A percentile compares a stretch with the other conserved stretches of the same genome.
These are phyloP conservation scores for Lotus japonicus DNA, from an alignment of 306 rosid species.

Conservation along the genomic window DNA sequence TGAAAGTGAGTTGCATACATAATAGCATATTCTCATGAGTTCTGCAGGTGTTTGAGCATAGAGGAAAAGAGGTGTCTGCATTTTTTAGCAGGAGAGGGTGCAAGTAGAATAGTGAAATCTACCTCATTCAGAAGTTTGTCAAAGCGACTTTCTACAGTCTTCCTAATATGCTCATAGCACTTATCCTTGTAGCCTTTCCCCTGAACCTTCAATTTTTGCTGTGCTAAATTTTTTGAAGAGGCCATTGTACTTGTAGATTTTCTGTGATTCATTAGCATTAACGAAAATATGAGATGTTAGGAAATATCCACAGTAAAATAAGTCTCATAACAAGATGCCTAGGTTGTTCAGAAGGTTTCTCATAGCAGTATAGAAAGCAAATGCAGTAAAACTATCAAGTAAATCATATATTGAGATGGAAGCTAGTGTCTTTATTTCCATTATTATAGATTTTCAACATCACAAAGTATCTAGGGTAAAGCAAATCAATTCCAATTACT, in stretches of 20 bases:
- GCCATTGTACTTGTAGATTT: conserved; percentile 44
- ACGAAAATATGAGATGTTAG: conserved; percentile 8
- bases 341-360: background rate
- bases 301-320: background rate
- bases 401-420: background rate
- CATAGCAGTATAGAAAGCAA: background rate
- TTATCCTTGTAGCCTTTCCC: conserved; percentile 92
- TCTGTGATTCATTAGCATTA: conserved; percentile 38
- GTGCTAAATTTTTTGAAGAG: conserved; percentile 61
- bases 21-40: background rate
- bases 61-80: background rate
- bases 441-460: conserved; percentile 16
- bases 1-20: conserved; percentile 21
- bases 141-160: conserved; percentile 85
- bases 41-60: conserved; percentile 2
- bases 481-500: conserved; percentile 21
- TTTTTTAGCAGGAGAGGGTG: background rate
- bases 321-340: conserved; percentile 3
- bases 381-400: background rate
- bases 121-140: conserved; percentile 85
- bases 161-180: conserved; percentile 91
- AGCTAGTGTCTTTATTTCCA: conserved; percentile 1
- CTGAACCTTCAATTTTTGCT: conserved; percentile 71
- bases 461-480: conserved; percentile 4
- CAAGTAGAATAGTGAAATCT: background rate